Percentiles rank a stretch among this genome's conserved stretches.
These are phyloP conservation scores for Dendrocalamus latiflorus DNA, from an alignment of 202 grass and related monocot genomes.

Conservation along the genomic window DNA sequence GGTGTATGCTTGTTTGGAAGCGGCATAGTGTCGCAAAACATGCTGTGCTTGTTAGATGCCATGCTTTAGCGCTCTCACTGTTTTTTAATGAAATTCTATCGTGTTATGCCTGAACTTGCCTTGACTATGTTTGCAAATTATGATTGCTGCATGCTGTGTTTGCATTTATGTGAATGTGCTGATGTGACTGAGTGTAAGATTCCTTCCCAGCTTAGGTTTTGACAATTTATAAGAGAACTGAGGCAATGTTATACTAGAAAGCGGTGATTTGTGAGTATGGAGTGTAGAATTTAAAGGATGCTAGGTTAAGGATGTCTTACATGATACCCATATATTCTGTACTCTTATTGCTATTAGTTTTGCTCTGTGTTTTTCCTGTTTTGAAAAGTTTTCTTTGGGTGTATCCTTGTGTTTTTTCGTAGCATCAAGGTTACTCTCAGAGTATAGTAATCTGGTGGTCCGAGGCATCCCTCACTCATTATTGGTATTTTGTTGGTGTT, in stretches of 20 bases:
- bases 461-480: neutral
- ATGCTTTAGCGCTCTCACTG: neutral
- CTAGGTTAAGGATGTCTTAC: neutral
- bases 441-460: neutral
- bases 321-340: neutral
- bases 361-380: neutral
- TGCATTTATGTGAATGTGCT: neutral
- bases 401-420: neutral
- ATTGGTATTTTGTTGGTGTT: neutral
- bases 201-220: neutral
- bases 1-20: neutral
- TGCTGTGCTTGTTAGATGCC: neutral
- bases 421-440: neutral
- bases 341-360: neutral
- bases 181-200: neutral
- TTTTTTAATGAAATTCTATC: neutral
- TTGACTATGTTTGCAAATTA: slow-evolving; percentile 15
- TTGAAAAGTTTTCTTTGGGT: neutral
- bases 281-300: neutral
- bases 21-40: neutral
- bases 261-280: neutral
- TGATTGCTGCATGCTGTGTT: neutral
- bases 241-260: neutral
- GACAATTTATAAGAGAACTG: neutral
- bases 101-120: neutral